Base-by-base conservation (phyloP, 768 basidiomycete genomes). In the Cyathus striatus region DNA sequence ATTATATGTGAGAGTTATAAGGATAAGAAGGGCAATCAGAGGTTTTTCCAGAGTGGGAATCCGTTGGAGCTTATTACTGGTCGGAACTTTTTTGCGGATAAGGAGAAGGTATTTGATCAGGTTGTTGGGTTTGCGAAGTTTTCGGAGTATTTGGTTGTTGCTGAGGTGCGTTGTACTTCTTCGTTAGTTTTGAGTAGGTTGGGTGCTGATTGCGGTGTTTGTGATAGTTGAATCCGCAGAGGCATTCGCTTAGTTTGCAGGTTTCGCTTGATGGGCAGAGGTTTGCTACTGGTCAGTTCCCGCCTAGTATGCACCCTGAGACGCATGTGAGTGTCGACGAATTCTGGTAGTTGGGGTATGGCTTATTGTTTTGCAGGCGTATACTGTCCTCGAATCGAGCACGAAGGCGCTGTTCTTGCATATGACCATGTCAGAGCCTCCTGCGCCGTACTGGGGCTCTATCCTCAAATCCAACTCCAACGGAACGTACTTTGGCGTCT, bases 71-170 rank as follows among this genome's bases (percentile, higher is more conserved):
- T 98, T 34, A 74, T 94, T 20, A 77, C 79, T 10, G 95, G 96
- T 0, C 60, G 70, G 9, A 70, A 81, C 43, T 97, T 79, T 66
- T 97, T 81, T 58, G 49, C 49, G 37, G 79, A 73, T 48, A 86
- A 81, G 70, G 80, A 68, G 48, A 86, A 78, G 58, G 60, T 96
- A 17, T 99, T 98, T 55, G 79, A 90, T 36, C 71, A 81, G 33
- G 83, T 99, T 42, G 91, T 92, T 50, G 96, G 96, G 5, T 97
- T 94, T 66, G 85, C 96, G 0, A 94, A 92, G 66, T 99, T 99
- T 63, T 90, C 90, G 0, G 91, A 99, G 67, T 99, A 88, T 60
- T 73, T 98, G 59, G 82, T 98, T 35, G 95, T 97, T 23, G 96
- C 95, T 18, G 86, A 93, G 75, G 91, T 96, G 32, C 41, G 81